A percentile compares a stretch with the other conserved stretches of the same genome.
Evolutionary conservation across 1,284 basidiomycete genomes (phyloP).

Genomic region (Rhodotorula sp.): DNA sequence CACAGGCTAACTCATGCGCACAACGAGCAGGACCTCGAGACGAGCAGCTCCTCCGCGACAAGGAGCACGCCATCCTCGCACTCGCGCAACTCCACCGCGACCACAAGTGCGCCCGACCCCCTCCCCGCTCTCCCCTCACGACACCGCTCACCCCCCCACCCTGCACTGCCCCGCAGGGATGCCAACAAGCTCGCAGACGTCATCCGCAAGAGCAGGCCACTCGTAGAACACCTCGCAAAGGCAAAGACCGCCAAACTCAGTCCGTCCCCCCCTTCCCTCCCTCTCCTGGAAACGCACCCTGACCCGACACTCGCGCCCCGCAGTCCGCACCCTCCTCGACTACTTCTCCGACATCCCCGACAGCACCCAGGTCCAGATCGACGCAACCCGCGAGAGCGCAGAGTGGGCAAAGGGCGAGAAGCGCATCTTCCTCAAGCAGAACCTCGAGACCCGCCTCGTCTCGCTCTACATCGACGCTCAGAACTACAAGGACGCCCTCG

Average conservation of each 20-base stretch:
- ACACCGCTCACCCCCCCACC: background rate
- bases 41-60: slow-evolving; percentile 70
- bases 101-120: slow-evolving; percentile 62
- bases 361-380: slow-evolving; percentile 70
- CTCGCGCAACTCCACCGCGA: slow-evolving; percentile 88
- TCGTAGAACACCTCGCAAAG: slow-evolving; percentile 67
- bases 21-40: slow-evolving; percentile 49
- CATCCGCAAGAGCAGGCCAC: slow-evolving; percentile 75
- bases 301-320: background rate
- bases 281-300: background rate
- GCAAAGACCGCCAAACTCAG: slow-evolving; percentile 98
- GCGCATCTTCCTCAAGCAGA: slow-evolving; percentile 93
- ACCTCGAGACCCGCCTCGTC: slow-evolving; percentile 85
- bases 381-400: slow-evolving; percentile 85
- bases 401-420: slow-evolving; percentile 91
- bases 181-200: slow-evolving; percentile 81
- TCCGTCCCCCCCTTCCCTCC: slow-evolving; percentile 54
- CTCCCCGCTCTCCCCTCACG: background rate
- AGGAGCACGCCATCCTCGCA: slow-evolving; percentile 82
- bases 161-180: slow-evolving; percentile 61
- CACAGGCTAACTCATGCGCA: background rate
- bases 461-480: slow-evolving; percentile 76
- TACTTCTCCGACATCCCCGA: slow-evolving; percentile 78
- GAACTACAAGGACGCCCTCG: slow-evolving; percentile 76
- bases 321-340: slow-evolving; percentile 89